These are phyloP conservation scores for Nothophoma quercina DNA, from an alignment of 2,329 filamentous ascomycete species.

Conservation along the genomic window DNA sequence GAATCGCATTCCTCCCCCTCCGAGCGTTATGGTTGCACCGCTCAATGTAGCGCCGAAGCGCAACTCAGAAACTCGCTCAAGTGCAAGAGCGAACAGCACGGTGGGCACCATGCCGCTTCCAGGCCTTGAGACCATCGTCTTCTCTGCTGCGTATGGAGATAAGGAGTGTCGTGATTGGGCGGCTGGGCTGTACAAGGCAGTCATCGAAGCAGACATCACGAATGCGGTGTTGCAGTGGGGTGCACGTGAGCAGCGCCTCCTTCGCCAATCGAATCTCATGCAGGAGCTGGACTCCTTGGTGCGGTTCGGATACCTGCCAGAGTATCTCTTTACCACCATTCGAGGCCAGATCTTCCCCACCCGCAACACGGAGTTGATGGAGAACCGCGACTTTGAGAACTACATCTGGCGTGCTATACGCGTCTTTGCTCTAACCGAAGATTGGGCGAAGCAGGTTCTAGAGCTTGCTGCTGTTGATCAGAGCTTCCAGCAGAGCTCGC, in stretches of 20 bases:
- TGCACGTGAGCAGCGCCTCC: background rate
- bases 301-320: background rate
- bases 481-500: background rate
- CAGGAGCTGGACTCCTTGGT: background rate
- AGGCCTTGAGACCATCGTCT: background rate
- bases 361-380: background rate
- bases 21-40: too few relatives aligned
- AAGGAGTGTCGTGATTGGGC: background rate
- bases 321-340: background rate
- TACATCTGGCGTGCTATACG: background rate
- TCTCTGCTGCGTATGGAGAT: constrained; percentile 1
- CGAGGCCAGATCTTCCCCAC: constrained; percentile 5
- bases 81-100: background rate
- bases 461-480: background rate
- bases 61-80: background rate
- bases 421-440: background rate
- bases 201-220: background rate
- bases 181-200: background rate
- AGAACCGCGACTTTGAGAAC: background rate
- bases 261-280: background rate
- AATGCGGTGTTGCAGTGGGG: background rate
- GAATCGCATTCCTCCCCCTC: background rate
- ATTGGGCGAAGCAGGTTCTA: background rate
- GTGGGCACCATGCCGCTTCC: constrained; percentile 1
- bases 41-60: background rate